These are phyloP conservation scores for Xylaria sp. DNA, from an alignment of 2,329 filamentous ascomycete species.

Conservation along the genomic window DNA sequence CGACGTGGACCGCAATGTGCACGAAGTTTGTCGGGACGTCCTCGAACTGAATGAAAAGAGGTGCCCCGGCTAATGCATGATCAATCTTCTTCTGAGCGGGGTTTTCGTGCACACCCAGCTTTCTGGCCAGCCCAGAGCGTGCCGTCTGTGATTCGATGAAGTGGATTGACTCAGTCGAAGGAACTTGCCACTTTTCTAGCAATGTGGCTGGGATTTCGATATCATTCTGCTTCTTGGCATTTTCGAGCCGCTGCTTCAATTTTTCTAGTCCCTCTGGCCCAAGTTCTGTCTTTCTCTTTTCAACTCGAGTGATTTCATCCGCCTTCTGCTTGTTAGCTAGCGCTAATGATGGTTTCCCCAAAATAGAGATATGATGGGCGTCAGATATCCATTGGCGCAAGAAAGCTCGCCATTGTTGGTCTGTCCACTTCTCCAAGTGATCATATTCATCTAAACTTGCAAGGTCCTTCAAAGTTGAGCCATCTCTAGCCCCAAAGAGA, in stretches of 20 bases:
- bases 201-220: constrained; percentile 83
- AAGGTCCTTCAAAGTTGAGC: constrained; percentile 75
- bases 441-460: constrained; percentile 70
- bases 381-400: constrained; percentile 86
- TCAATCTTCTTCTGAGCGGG: constrained; percentile 81
- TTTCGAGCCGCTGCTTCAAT: constrained; percentile 79
- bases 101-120: constrained; percentile 74
- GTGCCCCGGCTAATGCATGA: constrained; percentile 68
- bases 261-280: constrained; percentile 84
- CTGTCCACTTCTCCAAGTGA: constrained; percentile 79
- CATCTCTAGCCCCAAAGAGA: constrained; percentile 87
- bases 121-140: constrained; percentile 79
- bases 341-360: constrained; percentile 85
- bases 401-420: constrained; percentile 85
- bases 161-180: constrained; percentile 89
- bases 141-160: constrained; percentile 92
- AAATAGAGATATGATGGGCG: constrained; percentile 85
- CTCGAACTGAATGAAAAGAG: constrained; percentile 96
- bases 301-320: constrained; percentile 82
- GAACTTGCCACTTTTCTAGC: constrained; percentile 84
- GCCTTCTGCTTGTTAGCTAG: constrained; percentile 83
- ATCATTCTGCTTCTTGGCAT: constrained; percentile 89
- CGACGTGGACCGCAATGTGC: constrained; percentile 82
- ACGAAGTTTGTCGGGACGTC: constrained; percentile 94
- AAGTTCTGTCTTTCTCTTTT: constrained; percentile 80